Evolutionary conservation across 2,329 filamentous ascomycete species (phyloP).

Genomic region (Claviceps sp.): DNA sequence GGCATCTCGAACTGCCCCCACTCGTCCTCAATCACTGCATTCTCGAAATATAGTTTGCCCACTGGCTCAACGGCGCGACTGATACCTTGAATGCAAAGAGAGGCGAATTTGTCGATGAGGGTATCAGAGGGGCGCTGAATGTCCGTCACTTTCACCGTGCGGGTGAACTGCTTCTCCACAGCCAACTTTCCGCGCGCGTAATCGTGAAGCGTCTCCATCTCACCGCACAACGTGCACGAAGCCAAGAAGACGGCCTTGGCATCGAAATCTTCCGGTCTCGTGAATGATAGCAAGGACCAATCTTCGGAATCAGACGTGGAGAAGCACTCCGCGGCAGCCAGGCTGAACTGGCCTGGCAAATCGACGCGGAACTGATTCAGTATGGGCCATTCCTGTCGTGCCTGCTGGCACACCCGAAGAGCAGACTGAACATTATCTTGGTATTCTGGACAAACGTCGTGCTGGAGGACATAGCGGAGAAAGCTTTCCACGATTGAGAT

Average conservation of each 20-base stretch:
- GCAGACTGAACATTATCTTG: conserved; percentile 52
- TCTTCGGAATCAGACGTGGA: conserved; percentile 23
- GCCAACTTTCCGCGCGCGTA: conserved; percentile 11
- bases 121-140: conserved; percentile 33
- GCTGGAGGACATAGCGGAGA: conserved; percentile 71
- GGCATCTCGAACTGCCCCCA: conserved; percentile 24
- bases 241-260: conserved; percentile 30
- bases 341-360: conserved; percentile 71
- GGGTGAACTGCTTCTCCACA: conserved; percentile 33
- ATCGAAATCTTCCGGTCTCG: conserved; percentile 26
- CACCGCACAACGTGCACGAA: conserved; percentile 26
- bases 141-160: conserved; percentile 46
- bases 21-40: conserved; percentile 33
- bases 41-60: conserved; percentile 31
- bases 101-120: conserved; percentile 29
- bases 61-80: conserved; percentile 24
- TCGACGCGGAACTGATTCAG: conserved; percentile 34
- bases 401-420: conserved; percentile 50
- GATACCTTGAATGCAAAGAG: conserved; percentile 20
- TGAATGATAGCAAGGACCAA: conserved; percentile 16
- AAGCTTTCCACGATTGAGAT: conserved; percentile 70
- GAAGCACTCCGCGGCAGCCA: conserved; percentile 58
- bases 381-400: conserved; percentile 52
- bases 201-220: conserved; percentile 18
- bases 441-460: conserved; percentile 79